phyloP scores from a whole-genome alignment of 1,139 yeast genomes.

The Saccharomyces hybrid region DNA sequence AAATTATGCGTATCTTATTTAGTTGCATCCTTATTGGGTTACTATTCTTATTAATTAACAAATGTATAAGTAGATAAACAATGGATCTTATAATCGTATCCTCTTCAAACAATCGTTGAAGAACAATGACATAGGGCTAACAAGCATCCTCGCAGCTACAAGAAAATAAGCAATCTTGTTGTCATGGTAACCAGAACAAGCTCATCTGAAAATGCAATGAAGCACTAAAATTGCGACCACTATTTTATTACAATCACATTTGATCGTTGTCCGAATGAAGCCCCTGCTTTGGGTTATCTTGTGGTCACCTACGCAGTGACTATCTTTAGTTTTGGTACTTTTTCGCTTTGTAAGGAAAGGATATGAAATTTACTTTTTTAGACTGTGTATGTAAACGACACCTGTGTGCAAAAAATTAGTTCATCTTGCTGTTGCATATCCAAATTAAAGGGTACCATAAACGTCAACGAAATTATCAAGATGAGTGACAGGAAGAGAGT shows the following conservation, averaged over 20 bases:
- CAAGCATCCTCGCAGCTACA: too few relatives aligned
- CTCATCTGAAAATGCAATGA: neutral
- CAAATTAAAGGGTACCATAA: constrained; percentile 8
- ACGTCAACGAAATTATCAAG: neutral
- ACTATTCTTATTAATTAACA: neutral
- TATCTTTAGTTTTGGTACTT: neutral
- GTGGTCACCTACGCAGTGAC: too few relatives aligned
- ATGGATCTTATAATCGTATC: too few relatives aligned
- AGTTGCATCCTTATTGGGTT: neutral
- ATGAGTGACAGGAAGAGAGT: constrained; percentile 26
- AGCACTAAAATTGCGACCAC: neutral
- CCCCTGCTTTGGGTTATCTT: neutral
- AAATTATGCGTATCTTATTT: constrained; percentile 6
- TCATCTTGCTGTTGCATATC: neutral
- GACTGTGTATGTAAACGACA: constrained; percentile 3
- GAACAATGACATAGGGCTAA: too few relatives aligned
- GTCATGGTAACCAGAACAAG: neutral
- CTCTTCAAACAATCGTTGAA: neutral
- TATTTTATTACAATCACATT: too few relatives aligned
- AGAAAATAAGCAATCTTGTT: neutral
- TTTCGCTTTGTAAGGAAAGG: neutral
- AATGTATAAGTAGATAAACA: neutral
- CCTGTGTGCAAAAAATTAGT: neutral
- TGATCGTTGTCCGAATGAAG: too few relatives aligned
- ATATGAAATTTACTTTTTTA: neutral